Evolutionary conservation across 805 yeast species (phyloP).

Genomic region (Metschnikowia dekortorum): DNA sequence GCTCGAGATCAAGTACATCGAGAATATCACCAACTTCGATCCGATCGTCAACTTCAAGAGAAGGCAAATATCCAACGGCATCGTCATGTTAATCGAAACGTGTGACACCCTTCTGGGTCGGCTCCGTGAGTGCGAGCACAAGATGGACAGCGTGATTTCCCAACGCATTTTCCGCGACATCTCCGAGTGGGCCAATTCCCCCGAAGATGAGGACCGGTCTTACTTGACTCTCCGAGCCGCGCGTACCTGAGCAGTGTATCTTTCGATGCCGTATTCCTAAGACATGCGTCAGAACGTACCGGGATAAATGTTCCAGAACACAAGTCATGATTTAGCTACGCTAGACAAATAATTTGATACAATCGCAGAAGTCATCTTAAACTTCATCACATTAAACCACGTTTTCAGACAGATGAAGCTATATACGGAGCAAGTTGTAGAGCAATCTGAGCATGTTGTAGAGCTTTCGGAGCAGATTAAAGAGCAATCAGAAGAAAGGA

Average conservation of each 20-base stretch:
- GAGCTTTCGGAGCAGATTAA: too few relatives aligned
- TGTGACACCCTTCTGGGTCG: constrained; percentile 65
- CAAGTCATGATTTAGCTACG: too few relatives aligned
- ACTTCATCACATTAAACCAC: too few relatives aligned
- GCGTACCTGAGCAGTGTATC: neutral
- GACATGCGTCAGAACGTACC: too few relatives aligned
- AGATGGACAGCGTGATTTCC: constrained; percentile 54
- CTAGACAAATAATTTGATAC: too few relatives aligned
- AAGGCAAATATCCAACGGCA: constrained; percentile 41
- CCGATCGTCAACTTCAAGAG: constrained; percentile 68
- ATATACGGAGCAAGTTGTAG: too few relatives aligned
- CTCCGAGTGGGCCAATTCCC: constrained; percentile 55
- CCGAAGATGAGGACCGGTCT: constrained; percentile 38
- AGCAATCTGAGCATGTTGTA: too few relatives aligned
- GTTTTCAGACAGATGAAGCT: too few relatives aligned
- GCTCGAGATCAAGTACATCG: constrained; percentile 67
- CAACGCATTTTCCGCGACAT: constrained; percentile 59
- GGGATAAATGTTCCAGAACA: too few relatives aligned
- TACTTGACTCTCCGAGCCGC: constrained; percentile 6
- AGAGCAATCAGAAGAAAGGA: too few relatives aligned
- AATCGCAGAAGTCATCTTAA: too few relatives aligned
- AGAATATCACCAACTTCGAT: constrained; percentile 51
- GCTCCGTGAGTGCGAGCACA: constrained; percentile 57
- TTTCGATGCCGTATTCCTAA: too few relatives aligned
- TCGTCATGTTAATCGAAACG: constrained; percentile 65